Evolutionary conservation across 2,329 filamentous ascomycete genomes (phyloP).

Genomic region (Xylaria sp.): DNA sequence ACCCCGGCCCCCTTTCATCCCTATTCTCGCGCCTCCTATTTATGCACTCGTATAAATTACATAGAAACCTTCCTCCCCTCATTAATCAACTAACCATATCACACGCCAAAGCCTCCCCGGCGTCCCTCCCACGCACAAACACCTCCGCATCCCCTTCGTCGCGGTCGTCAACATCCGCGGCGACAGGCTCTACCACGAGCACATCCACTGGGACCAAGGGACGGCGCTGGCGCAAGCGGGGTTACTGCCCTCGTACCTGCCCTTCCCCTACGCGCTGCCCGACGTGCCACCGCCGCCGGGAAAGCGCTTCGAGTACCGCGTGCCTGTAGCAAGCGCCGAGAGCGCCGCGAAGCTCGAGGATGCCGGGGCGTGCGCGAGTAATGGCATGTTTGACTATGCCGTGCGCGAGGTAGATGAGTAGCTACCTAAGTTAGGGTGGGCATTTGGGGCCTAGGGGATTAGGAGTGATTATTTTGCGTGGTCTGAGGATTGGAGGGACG

Average conservation of each 20-base stretch:
- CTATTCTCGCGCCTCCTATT: too few species aligned
- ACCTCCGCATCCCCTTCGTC: slow-evolving; percentile 70
- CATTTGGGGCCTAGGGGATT: too few species aligned
- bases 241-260: slow-evolving; percentile 71
- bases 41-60: too few species aligned
- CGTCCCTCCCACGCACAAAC: slow-evolving; percentile 65
- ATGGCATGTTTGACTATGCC: slow-evolving; percentile 61
- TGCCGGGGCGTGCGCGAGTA: slow-evolving; percentile 63
- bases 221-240: slow-evolving; percentile 71
- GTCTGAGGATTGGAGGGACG: too few species aligned
- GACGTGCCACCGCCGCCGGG: slow-evolving; percentile 52
- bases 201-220: slow-evolving; percentile 77
- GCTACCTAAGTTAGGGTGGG: neutral
- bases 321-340: slow-evolving; percentile 70
- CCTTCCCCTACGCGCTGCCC: slow-evolving; percentile 66
- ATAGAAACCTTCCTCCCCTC: too few species aligned
- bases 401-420: slow-evolving; percentile 35
- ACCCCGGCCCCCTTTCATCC: too few species aligned
- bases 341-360: slow-evolving; percentile 61
- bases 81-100: slow-evolving; percentile 48
- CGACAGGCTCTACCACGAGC: slow-evolving; percentile 75
- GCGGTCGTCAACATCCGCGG: slow-evolving; percentile 75
- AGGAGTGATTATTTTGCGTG: too few species aligned
- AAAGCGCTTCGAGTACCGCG: slow-evolving; percentile 62
- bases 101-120: slow-evolving; percentile 59